These are phyloP conservation scores for Diaporthe sp. DNA, from an alignment of 2,329 filamentous ascomycete species.

Conservation along the genomic window DNA sequence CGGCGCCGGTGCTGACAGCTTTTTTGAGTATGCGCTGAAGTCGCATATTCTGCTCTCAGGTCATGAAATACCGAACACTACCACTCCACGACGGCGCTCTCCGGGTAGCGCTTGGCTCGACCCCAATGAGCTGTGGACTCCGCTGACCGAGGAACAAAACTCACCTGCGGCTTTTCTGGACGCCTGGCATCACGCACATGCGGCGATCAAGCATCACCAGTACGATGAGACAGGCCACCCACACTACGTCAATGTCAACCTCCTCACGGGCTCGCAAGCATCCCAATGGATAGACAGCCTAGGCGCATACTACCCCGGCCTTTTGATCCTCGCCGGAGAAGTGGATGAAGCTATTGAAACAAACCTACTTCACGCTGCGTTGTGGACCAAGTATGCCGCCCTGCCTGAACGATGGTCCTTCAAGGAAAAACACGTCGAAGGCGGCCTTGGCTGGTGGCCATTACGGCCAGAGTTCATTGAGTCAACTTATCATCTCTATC, in stretches of 20 bases:
- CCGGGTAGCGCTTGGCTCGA: constrained; percentile 64
- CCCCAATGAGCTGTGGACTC: constrained; percentile 72
- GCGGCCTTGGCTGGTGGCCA: constrained; percentile 93
- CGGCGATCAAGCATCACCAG: constrained; percentile 90
- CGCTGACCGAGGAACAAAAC: constrained; percentile 74
- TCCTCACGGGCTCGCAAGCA: constrained; percentile 87
- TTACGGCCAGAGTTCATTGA: constrained; percentile 97
- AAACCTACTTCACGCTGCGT: constrained; percentile 89
- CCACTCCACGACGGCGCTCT: constrained; percentile 55
- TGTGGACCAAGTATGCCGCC: constrained; percentile 96
- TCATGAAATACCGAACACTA: constrained; percentile 68
- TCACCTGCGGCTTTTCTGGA: constrained; percentile 83
- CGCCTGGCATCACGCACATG: constrained; percentile 88
- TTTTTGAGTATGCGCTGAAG: constrained; percentile 98
- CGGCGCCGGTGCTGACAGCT: constrained; percentile 96
- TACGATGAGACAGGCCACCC: constrained; percentile 88
- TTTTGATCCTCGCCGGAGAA: constrained; percentile 88
- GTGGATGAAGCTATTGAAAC: constrained; percentile 91
- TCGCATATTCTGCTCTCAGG: constrained; percentile 91
- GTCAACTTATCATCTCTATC: constrained; percentile 95
- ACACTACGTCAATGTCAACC: constrained; percentile 92
- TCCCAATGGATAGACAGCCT: constrained; percentile 97
- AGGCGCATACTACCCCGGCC: constrained; percentile 93
- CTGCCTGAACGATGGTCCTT: constrained; percentile 96
- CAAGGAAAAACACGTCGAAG: constrained; percentile 84